Percentiles rank a stretch among this genome's conserved stretches.
Evolutionary conservation across 371 early-diverging fungal species (phyloP).

Genomic region (Umbelopsis sp.): DNA sequence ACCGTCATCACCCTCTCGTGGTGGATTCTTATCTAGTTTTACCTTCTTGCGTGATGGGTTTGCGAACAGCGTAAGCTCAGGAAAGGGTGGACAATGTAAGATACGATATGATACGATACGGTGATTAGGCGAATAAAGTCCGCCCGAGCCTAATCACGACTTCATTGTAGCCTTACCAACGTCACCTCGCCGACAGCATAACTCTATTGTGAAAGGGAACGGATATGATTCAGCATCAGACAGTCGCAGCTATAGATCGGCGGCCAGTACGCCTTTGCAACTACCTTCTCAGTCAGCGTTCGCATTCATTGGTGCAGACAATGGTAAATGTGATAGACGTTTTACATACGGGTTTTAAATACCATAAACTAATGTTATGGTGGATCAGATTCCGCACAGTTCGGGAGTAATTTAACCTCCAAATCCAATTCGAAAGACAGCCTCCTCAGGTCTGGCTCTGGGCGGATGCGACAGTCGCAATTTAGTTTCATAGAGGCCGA

Average conservation of each 20-base stretch:
- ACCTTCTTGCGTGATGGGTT: constrained; percentile 9
- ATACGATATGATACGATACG: background rate
- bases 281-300: constrained; percentile 4
- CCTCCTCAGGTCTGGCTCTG: background rate
- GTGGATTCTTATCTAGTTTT: constrained; percentile 4
- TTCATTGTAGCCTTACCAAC: background rate
- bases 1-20: constrained; percentile 1
- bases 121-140: background rate
- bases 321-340: background rate
- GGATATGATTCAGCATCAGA: background rate
- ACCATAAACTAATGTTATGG: too few relatives aligned
- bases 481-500: constrained; percentile 11
- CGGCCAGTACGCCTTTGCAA: too few relatives aligned
- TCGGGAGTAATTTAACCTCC: background rate
- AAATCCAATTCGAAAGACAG: background rate
- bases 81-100: constrained; percentile 1
- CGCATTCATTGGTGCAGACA: background rate
- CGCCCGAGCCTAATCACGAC: background rate
- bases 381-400: too few relatives aligned
- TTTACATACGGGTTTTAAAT: too few relatives aligned
- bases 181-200: background rate
- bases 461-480: background rate
- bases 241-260: too few relatives aligned
- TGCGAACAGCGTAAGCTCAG: background rate
- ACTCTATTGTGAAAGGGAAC: background rate